These are phyloP conservation scores for Pigoraptor vietnamica DNA, from an alignment of 78 protist genomes.

Conservation along the genomic window DNA sequence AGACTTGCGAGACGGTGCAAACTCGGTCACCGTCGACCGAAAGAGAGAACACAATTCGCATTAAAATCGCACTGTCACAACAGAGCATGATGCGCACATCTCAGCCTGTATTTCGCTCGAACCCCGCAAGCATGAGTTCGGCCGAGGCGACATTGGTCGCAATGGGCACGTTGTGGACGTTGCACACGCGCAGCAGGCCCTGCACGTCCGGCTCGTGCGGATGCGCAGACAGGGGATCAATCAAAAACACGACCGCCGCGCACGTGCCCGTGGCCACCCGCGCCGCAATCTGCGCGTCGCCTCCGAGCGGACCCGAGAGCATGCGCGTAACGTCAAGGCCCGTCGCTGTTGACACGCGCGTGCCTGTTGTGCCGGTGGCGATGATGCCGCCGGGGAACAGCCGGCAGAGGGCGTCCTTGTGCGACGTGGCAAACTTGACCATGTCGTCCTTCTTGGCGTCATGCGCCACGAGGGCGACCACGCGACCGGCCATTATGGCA, in stretches of 20 bases:
- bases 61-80: too few species aligned
- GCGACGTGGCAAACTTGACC: background rate
- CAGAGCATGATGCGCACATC: too few species aligned
- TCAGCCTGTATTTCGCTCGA: background rate
- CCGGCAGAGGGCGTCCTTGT: background rate
- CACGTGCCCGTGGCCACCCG: background rate
- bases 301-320: background rate
- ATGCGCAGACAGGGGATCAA: background rate
- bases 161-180: background rate
- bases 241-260: background rate
- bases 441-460: background rate
- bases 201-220: background rate
- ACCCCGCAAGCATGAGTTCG: background rate
- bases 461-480: background rate
- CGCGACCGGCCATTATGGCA: background rate
- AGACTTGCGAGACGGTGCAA: too few species aligned
- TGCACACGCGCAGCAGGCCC: background rate
- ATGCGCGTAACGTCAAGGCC: background rate
- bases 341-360: background rate
- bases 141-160: background rate
- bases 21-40: too few species aligned
- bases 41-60: too few species aligned
- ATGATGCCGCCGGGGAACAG: background rate
- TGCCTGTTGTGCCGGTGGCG: background rate
- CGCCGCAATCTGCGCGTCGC: background rate